These are phyloP conservation scores for Seminavis robusta DNA, from an alignment of 108 stramenopile species.

Conservation along the genomic window DNA sequence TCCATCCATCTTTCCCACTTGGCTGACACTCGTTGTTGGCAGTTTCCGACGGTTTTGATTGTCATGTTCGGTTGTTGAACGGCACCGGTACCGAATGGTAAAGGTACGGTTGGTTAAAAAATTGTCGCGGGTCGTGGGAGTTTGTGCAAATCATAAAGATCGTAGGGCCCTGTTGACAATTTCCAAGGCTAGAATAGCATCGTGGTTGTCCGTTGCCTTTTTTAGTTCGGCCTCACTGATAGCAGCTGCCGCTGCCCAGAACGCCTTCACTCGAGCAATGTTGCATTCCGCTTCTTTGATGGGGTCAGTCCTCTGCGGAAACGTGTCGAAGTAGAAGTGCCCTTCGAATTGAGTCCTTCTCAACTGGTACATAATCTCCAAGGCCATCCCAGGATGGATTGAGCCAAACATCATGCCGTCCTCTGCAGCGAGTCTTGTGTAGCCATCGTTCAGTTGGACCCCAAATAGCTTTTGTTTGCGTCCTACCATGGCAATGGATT, in stretches of 20 bases:
- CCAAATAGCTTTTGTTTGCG: constrained; percentile 69
- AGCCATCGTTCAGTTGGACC: constrained; percentile 83
- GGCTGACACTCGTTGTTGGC: no score
- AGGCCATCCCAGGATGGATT: constrained; percentile 75
- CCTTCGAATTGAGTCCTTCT: constrained; percentile 58
- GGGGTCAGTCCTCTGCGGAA: constrained; percentile 83
- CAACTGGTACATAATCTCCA: constrained; percentile 81
- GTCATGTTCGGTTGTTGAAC: no score
- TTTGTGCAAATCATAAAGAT: no score
- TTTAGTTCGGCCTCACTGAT: constrained; percentile 33
- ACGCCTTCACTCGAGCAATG: constrained; percentile 62
- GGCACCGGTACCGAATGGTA: no score
- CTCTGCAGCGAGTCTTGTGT: constrained; percentile 79
- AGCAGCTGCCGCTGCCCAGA: constrained; percentile 54
- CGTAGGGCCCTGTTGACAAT: constrained; percentile 48
- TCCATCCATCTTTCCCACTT: no score
- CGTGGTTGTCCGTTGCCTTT: constrained; percentile 51
- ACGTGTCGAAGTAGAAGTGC: constrained; percentile 89
- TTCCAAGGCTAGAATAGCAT: constrained; percentile 69
- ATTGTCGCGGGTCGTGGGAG: no score
- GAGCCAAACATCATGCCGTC: constrained; percentile 89
- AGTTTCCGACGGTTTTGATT: no score
- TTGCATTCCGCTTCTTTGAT: constrained; percentile 81
- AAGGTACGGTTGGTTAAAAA: no score
- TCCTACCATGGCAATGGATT: constrained; percentile 79